Base-by-base conservation (phyloP, 1,139 yeast species). In the Taphrina confusa region DNA sequence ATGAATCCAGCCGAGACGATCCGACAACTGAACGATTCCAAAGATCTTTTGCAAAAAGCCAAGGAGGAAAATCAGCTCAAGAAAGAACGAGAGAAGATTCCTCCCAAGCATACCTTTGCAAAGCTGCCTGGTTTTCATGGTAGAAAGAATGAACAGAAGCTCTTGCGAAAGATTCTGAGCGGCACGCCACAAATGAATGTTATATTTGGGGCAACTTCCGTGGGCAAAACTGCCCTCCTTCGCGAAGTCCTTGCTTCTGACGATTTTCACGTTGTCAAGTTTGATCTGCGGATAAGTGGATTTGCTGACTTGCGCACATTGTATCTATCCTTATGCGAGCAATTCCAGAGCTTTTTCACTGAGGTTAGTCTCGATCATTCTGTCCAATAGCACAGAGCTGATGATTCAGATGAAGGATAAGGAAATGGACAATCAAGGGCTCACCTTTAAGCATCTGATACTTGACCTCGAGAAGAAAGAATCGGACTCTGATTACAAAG, bases 71-170 rank as follows among this genome's bases (percentile, higher is more conserved):
- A 31, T 9, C 36, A 42, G 20, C 42, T 54, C 22, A 42, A 46
- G 27, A 42, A 54, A 18, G 58, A 54, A 36, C 28, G 37, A 2
- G 33, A 54, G 20, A 22, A 33, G 51, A 54, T 54, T 14, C 51
- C 50, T 8, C 50, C 39, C 20, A 54, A 54, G 34, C 50, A 44
- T 8, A 54, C 58, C 12, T 54, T 54, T 31, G 40, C 58, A 8
- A 54, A 42, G 36, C 51, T 54, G 12, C 58, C 58, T 22, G 58
- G 58, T n/a, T 54, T 54, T 27, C 58, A 54, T 44, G 58, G 58
- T 22, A 30, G 58, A 5, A 28, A 54, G 28, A 36, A 30, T n/a
- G 58, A 54, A 28, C 58, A 54, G 34, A 30, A 23, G 9, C 6
- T 54, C 12, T 14, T 54, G n/a, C 25, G 49, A 20, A 34, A 37